Evolutionary conservation across 257 asterid species (phyloP).

Genomic region (Solanum corneliomulleri): DNA sequence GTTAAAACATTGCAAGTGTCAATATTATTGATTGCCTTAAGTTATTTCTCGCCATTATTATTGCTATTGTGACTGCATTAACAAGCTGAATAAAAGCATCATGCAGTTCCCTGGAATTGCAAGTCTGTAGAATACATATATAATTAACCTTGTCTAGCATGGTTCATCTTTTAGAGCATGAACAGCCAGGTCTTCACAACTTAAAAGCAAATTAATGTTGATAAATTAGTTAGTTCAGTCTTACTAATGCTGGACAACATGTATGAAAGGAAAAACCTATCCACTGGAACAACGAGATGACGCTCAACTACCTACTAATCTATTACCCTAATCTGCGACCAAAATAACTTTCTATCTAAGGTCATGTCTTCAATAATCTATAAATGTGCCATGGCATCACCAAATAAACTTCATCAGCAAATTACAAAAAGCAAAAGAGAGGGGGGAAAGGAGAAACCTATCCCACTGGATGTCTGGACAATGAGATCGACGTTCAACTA

Average conservation of each 20-base stretch:
- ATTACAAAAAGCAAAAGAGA: background rate
- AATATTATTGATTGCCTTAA: background rate
- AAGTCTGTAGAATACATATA: background rate
- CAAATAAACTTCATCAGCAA: background rate
- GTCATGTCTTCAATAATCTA: background rate
- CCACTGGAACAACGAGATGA: background rate
- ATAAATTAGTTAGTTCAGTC: background rate
- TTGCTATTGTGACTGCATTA: background rate
- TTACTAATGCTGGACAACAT: background rate
- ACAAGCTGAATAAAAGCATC: background rate
- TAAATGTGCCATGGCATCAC: background rate
- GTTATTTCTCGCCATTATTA: background rate
- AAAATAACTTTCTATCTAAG: background rate
- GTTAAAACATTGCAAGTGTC: background rate
- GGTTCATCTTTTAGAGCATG: background rate
- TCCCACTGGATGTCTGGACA: background rate
- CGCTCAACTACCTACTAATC: background rate
- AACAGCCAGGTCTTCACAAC: background rate
- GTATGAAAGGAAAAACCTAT: background rate
- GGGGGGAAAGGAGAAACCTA: background rate
- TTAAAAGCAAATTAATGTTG: background rate
- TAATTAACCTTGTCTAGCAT: background rate
- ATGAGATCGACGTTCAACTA: background rate
- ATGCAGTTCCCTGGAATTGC: background rate
- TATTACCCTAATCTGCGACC: background rate